Evolutionary conservation across 2,329 filamentous ascomycete species (phyloP), one percentile per base, ranked within the genome.

Genomic region (Cladosporium austrohemisphaericum): DNA sequence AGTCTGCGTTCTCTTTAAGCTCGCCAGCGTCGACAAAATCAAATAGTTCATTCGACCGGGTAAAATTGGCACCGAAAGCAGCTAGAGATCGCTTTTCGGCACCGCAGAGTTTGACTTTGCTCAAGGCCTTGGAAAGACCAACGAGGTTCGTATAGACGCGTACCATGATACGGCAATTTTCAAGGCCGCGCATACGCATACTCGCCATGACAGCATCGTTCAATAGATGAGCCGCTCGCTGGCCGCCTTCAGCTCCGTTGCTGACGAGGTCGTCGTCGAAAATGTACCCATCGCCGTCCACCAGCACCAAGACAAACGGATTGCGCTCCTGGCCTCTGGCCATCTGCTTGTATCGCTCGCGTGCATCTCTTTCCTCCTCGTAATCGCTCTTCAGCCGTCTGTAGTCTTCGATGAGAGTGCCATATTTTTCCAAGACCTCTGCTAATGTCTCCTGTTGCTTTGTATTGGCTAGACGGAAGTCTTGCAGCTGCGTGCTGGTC

Each of bases 11-110:
- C 56, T 81, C 78, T 57, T 83, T 82, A 28, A 78, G 72, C 53
- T 80, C 76, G 8, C 80, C 78, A 9, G 78, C 78, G 59, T 84
- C 81, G 11, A 83, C 69, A 57, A 80, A 83, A 55, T 84, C 80
- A 52, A 79, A 80, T 0, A 82, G 66, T 25, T 76, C 76, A 40
- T 78, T 76, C 0, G 77, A 75, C 11, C 77, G 68, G 37, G 76
- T 81, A 59, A 84, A 83, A 43, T 72, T 75, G 5, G 79, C 74
- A 2, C 73, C 68, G 52, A 84, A 83, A 1, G 76, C 70, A 0
- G 77, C 68, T 3, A 83, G 59, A 0, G 78, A 79, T 2, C 79
- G 74, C 52, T 78, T 76, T 50, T 83, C 78, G 3, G 75, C 57
- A 0, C 79, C 78, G 11, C 69, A 65, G 2, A 82, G 65, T 6